These are phyloP conservation scores for Primulina huaijiensis DNA, from an alignment of 257 asterid species.

Conservation along the genomic window DNA sequence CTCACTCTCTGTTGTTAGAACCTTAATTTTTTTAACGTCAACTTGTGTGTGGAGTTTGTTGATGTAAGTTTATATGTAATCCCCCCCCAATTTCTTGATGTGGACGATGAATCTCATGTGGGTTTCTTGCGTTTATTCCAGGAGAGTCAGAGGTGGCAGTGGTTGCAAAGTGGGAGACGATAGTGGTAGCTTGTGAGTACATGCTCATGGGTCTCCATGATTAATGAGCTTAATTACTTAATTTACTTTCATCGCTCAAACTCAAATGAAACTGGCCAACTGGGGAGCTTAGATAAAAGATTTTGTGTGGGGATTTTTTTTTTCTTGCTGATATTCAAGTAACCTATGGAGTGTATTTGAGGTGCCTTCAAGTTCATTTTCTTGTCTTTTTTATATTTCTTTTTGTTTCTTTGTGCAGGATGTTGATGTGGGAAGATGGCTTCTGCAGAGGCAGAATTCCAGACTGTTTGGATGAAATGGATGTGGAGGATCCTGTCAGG, in stretches of 20 bases:
- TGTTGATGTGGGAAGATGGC: slow-evolving; percentile 99
- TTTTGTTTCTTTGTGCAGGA: slow-evolving; percentile 48
- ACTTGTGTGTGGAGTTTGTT: neutral
- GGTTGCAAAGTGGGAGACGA: slow-evolving; percentile 99
- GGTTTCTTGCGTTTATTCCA: slow-evolving; percentile 35
- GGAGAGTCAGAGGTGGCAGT: slow-evolving; percentile 95
- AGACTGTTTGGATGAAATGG: slow-evolving; percentile 77
- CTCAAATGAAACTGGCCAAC: neutral
- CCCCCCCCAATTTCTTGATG: slow-evolving; percentile 21
- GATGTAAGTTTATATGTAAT: too few relatives aligned
- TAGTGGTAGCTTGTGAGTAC: slow-evolving; percentile 95
- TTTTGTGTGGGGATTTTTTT: neutral
- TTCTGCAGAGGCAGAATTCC: slow-evolving; percentile 86
- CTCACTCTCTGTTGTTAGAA: neutral
- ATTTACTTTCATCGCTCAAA: neutral
- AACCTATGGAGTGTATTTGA: slow-evolving; percentile 24
- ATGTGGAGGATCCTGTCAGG: slow-evolving; percentile 86
- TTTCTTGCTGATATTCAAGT: slow-evolving; percentile 8
- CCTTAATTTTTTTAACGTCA: neutral
- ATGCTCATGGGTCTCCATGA: neutral
- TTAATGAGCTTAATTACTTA: slow-evolving; percentile 13
- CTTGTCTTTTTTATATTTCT: slow-evolving; percentile 12
- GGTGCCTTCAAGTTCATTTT: slow-evolving; percentile 12
- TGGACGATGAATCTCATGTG: slow-evolving; percentile 12
- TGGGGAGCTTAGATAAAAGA: neutral